phyloP scores from a whole-genome alignment of 1,139 yeast genomes.

The Kodamaea sp. region DNA sequence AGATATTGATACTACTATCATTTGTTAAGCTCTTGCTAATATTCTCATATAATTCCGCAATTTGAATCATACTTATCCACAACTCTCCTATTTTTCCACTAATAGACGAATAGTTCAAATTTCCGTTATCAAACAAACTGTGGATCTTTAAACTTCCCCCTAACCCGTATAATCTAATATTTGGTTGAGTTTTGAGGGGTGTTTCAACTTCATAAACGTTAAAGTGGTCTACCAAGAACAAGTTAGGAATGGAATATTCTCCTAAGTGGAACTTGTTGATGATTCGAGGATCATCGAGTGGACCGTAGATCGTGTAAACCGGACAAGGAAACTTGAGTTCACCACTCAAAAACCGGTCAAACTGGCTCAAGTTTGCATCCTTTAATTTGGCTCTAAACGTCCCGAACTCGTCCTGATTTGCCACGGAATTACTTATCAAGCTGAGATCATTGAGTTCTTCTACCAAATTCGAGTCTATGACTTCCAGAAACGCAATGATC shows the following conservation, averaged over 20 bases:
- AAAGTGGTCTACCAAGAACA: conserved; percentile 62
- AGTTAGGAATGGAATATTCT: conserved; percentile 53
- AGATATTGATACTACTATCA: conserved; percentile 45
- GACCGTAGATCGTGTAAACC: conserved; percentile 75
- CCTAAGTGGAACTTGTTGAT: conserved; percentile 62
- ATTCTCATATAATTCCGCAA: conserved; percentile 52
- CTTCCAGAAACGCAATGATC: conserved; percentile 68
- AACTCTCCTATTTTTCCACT: conserved; percentile 71
- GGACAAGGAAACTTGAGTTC: conserved; percentile 53
- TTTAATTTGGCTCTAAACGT: conserved; percentile 7
- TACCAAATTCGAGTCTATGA: conserved; percentile 48
- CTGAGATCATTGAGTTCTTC: conserved; percentile 50
- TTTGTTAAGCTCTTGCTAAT: conserved; percentile 6
- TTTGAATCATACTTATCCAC: conserved; percentile 73
- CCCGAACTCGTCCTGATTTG: conserved; percentile 6
- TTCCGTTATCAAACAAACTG: conserved; percentile 69
- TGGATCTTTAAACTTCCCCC: conserved; percentile 74
- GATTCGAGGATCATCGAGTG: conserved; percentile 71
- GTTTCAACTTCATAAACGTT: conserved; percentile 41
- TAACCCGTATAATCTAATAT: conserved; percentile 61
- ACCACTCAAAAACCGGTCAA: conserved; percentile 54
- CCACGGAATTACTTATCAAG: conserved; percentile 26
- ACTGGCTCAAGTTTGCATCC: conserved; percentile 48
- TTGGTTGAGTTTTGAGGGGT: conserved; percentile 39
- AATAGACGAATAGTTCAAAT: conserved; percentile 22